Conservation (phyloP, 1,284 basidiomycete genomes). For the Dichomitus squalens region DNA sequence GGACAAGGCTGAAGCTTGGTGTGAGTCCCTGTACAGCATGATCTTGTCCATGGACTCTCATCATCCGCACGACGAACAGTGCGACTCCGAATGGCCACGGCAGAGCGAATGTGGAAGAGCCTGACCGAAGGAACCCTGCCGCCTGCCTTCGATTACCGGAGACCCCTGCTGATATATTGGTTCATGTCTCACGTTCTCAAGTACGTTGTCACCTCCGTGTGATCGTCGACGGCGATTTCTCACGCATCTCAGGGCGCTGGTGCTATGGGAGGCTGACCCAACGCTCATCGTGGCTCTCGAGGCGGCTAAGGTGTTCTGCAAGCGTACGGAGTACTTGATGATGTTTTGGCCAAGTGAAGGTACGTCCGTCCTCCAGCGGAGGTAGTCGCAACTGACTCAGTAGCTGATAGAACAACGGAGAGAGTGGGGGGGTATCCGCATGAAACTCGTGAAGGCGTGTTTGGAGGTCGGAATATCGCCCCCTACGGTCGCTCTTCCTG, state of each 20-base stretch:
- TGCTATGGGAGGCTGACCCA: conserved; percentile 63
- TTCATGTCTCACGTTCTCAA: conserved; percentile 72
- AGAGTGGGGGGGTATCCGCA: conserved; percentile 19
- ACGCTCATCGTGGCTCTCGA: conserved; percentile 63
- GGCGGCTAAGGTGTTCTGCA: conserved; percentile 59
- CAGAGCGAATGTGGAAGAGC: background rate
- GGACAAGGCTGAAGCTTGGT: conserved; percentile 69
- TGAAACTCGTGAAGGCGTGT: conserved; percentile 19
- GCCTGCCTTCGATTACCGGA: conserved; percentile 49
- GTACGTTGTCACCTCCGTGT: no score
- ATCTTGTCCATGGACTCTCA: background rate
- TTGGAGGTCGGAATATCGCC: conserved; percentile 16
- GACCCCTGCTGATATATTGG: conserved; percentile 69
- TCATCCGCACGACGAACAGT: background rate
- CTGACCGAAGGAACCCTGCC: conserved; percentile 39
- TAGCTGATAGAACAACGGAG: conserved; percentile 13
- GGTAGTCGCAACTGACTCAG: no score
- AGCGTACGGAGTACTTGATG: conserved; percentile 63
- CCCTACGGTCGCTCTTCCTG: conserved; percentile 6
- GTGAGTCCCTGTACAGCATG: conserved; percentile 45
- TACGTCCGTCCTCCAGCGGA: conserved; percentile 30
- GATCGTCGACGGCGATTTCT: no score
- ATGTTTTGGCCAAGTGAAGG: conserved; percentile 67
- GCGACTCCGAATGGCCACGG: conserved; percentile 1
- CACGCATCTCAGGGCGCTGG: conserved; percentile 48